Evolutionary conservation across 75 land plant genomes (phyloP).

Genomic region (Picea sitchensis): DNA sequence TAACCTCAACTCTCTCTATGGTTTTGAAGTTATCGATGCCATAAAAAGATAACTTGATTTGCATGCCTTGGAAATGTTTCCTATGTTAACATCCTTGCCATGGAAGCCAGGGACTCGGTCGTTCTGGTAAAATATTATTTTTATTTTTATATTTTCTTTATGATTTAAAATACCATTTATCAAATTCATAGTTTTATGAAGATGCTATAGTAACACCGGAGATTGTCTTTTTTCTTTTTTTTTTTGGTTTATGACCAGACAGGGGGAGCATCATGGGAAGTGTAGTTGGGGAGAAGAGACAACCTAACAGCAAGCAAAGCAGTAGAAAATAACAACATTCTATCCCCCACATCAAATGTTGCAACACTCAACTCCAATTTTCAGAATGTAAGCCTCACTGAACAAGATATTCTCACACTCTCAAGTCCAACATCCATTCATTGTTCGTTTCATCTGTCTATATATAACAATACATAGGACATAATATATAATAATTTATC

Average conservation of each 20-base stretch:
- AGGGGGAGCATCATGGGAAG: conserved; percentile 64
- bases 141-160: no score
- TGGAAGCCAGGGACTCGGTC: conserved; percentile 11
- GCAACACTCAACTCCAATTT: conserved; percentile 40
- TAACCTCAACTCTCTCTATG: conserved; percentile 12
- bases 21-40: conserved; percentile 18
- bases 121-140: background rate
- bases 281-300: conserved; percentile 58
- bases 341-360: conserved; percentile 52
- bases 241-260: conserved; percentile 21
- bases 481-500: background rate
- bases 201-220: no score
- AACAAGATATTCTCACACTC: conserved; percentile 70
- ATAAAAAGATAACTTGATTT: conserved; percentile 9
- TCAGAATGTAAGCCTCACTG: conserved; percentile 52
- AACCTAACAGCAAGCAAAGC: conserved; percentile 52
- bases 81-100: conserved; percentile 19
- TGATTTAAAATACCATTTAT: no score
- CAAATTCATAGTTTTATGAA: no score
- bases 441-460: background rate
- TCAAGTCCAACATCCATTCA: conserved; percentile 32
- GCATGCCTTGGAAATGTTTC: conserved; percentile 16
- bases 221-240: background rate
- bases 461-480: no score
- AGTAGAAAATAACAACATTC: conserved; percentile 45